Percentiles rank a stretch among this genome's conserved stretches.
Evolutionary conservation across 2,329 filamentous ascomycete genomes (phyloP).

Genomic region (Trichoderma gracile): DNA sequence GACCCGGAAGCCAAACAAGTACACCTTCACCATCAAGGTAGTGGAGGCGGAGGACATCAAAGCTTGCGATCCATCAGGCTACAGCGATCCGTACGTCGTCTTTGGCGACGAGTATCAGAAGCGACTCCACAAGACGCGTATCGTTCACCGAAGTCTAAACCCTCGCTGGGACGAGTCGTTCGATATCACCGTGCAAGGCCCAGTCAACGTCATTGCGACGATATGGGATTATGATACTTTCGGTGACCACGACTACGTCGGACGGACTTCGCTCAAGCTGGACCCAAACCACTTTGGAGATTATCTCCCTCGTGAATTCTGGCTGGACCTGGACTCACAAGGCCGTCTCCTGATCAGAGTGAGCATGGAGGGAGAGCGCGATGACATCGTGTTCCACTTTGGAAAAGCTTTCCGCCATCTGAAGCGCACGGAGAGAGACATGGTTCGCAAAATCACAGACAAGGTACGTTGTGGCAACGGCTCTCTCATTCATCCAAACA

Average conservation of each 20-base stretch:
- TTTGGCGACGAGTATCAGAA: slow-evolving; percentile 98
- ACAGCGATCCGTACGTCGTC: slow-evolving; percentile 95
- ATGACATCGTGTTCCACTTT: slow-evolving; percentile 98
- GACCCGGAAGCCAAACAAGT: slow-evolving; percentile 73
- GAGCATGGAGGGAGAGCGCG: slow-evolving; percentile 97
- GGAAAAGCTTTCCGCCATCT: slow-evolving; percentile 94
- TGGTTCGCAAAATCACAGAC: slow-evolving; percentile 97
- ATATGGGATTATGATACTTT: slow-evolving; percentile 98
- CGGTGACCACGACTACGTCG: slow-evolving; percentile 96
- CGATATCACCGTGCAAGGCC: slow-evolving; percentile 88
- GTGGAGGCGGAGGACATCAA: slow-evolving; percentile 97
- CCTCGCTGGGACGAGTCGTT: slow-evolving; percentile 97
- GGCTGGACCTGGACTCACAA: slow-evolving; percentile 95
- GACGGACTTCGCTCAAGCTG: slow-evolving; percentile 94
- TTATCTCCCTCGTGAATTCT: slow-evolving; percentile 93
- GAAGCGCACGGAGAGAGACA: slow-evolving; percentile 94
- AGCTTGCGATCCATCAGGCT: slow-evolving; percentile 92
- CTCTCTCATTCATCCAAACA: background rate
- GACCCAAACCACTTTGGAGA: slow-evolving; percentile 97
- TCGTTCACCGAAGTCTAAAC: slow-evolving; percentile 86
- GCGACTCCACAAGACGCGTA: slow-evolving; percentile 88
- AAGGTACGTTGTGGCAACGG: slow-evolving; percentile 62
- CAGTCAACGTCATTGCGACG: slow-evolving; percentile 92
- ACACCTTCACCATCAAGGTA: slow-evolving; percentile 98
- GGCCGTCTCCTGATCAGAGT: slow-evolving; percentile 85